A percentile compares a stretch with the other conserved stretches of the same genome.
Conservation (phyloP, 495 filamentous ascomycete species). For the Podospora conica region DNA sequence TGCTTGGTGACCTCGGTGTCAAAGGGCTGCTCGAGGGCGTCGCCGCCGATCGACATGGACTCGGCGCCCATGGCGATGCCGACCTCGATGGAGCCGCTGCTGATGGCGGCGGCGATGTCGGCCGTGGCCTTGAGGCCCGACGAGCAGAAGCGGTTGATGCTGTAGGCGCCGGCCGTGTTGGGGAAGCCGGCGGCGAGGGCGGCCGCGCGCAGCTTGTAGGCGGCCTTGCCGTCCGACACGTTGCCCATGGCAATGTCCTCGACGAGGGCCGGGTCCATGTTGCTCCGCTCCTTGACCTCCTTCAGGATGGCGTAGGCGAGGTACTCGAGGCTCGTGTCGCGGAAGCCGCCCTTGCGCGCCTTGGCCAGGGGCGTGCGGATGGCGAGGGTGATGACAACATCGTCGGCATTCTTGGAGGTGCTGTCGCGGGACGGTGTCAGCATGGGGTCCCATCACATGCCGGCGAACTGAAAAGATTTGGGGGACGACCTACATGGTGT, state of each 20-base stretch:
- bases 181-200: conserved; percentile 90
- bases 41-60: conserved; percentile 69
- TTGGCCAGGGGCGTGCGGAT: conserved; percentile 75
- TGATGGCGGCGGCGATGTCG: conserved; percentile 88
- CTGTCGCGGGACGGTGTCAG: conserved; percentile 39
- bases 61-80: conserved; percentile 87
- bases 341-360: conserved; percentile 78
- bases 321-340: conserved; percentile 87
- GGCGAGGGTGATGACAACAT: conserved; percentile 86
- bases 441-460: background rate
- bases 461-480: background rate
- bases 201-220: conserved; percentile 85
- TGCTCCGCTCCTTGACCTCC: conserved; percentile 65
- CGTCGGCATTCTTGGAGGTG: conserved; percentile 89
- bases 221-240: conserved; percentile 77
- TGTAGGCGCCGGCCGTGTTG: conserved; percentile 72
- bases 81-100: conserved; percentile 70
- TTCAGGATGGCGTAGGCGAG: conserved; percentile 73
- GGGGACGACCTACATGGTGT: conserved; percentile 59
- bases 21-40: conserved; percentile 64
- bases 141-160: conserved; percentile 93
- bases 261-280: conserved; percentile 72
- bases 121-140: conserved; percentile 92
- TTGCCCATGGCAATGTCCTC: conserved; percentile 94
- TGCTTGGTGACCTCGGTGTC: conserved; percentile 66